phyloP scores from a whole-genome alignment of 2,329 filamentous ascomycete genomes.

The Atkinsonella hypoxylon region DNA sequence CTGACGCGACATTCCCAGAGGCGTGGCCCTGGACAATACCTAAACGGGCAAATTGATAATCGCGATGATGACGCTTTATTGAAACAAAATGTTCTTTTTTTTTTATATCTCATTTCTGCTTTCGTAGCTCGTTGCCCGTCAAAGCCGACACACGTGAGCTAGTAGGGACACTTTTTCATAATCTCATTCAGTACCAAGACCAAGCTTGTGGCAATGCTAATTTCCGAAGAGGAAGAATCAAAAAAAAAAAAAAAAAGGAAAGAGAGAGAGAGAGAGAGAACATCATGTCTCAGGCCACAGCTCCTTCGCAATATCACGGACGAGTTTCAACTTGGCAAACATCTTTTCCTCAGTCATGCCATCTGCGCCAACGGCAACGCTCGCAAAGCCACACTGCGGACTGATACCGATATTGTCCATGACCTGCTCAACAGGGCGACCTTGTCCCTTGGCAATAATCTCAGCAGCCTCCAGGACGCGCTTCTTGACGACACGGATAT shows the following conservation, averaged over 20 bases:
- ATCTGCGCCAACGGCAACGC: constrained; percentile 53
- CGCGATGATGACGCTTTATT: too few relatives aligned
- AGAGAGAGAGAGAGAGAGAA: not conserved
- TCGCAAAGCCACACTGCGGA: constrained; percentile 61
- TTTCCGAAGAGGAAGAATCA: not conserved
- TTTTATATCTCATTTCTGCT: too few relatives aligned
- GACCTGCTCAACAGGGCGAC: constrained; percentile 49
- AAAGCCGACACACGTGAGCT: not conserved
- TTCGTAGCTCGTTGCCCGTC: not conserved
- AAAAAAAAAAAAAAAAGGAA: too few relatives aligned
- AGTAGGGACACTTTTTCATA: too few relatives aligned
- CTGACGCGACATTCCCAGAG: not conserved
- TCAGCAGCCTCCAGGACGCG: constrained; percentile 47
- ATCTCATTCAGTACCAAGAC: too few relatives aligned
- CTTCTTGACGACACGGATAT: constrained; percentile 40
- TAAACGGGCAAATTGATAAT: not conserved
- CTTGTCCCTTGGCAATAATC: constrained; percentile 53
- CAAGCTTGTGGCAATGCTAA: not conserved
- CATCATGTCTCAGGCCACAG: constrained; percentile 37
- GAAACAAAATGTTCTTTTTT: too few relatives aligned
- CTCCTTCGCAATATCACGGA: constrained; percentile 52
- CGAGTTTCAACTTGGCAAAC: constrained; percentile 58
- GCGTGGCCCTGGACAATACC: too few relatives aligned
- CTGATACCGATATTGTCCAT: constrained; percentile 54
- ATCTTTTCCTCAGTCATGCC: constrained; percentile 54